phyloP scores from a whole-genome alignment of 2,329 filamentous ascomycete species.

The Tolypocladium sp. region DNA sequence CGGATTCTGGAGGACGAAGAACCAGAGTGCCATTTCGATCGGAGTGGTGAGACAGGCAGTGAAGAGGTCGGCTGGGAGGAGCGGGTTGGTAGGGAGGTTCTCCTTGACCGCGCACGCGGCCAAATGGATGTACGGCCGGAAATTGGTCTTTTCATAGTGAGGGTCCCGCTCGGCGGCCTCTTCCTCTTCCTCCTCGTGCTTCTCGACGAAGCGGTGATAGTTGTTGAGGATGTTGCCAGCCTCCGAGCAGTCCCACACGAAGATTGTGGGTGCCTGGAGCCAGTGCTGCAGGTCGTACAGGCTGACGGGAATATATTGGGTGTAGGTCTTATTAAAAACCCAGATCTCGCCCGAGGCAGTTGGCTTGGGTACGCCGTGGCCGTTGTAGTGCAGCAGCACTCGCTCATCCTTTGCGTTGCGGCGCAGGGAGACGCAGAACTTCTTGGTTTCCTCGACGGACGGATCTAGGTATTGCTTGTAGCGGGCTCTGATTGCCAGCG shows the following conservation, averaged over 20 bases:
- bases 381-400: conserved; percentile 97
- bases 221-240: conserved; percentile 92
- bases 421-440: conserved; percentile 83
- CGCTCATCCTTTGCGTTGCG: conserved; percentile 93
- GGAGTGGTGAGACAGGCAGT: conserved; percentile 93
- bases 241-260: conserved; percentile 96
- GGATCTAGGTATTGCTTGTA: conserved; percentile 97
- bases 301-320: conserved; percentile 95
- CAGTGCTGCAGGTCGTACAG: conserved; percentile 92
- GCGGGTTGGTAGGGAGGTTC: conserved; percentile 88
- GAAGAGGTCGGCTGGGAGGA: conserved; percentile 89
- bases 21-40: conserved; percentile 94
- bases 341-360: conserved; percentile 95
- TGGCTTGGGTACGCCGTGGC: conserved; percentile 91
- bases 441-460: conserved; percentile 94
- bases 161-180: conserved; percentile 70
- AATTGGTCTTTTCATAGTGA: conserved; percentile 70
- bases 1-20: conserved; percentile 91
- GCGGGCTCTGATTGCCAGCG: conserved; percentile 84
- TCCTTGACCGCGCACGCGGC: conserved; percentile 87
- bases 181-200: conserved; percentile 82
- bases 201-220: conserved; percentile 89
- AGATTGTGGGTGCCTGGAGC: conserved; percentile 91
- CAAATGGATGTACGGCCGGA: conserved; percentile 69
- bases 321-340: conserved; percentile 99